Evolutionary conservation across 805 yeast genomes (phyloP).

Genomic region (Lipomyces sp.): DNA sequence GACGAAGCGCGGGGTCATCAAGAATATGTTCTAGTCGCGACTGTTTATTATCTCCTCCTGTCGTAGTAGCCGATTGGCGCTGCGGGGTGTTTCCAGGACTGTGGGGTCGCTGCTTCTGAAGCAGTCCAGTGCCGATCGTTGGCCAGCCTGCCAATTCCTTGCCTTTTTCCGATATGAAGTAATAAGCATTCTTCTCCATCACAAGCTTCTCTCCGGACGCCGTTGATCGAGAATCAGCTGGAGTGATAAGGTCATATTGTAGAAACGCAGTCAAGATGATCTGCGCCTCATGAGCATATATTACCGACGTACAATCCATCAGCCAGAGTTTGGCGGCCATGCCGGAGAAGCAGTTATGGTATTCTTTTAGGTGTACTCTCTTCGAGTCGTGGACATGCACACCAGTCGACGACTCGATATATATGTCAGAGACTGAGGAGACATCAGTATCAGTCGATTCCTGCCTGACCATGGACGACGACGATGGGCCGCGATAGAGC

Average conservation of each 20-base stretch:
- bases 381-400: constrained; percentile 21
- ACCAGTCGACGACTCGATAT: constrained; percentile 23
- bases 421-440: background rate
- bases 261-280: constrained; percentile 68
- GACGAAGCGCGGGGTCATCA: constrained; percentile 75
- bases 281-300: constrained; percentile 87
- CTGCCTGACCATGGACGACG: background rate
- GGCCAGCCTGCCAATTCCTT: constrained; percentile 28
- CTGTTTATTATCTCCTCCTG: constrained; percentile 11
- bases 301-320: constrained; percentile 85
- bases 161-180: constrained; percentile 28
- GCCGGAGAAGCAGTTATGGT: constrained; percentile 60
- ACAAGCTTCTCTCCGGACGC: background rate
- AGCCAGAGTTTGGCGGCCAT: constrained; percentile 85
- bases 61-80: constrained; percentile 10
- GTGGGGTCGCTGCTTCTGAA: background rate
- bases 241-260: constrained; percentile 39
- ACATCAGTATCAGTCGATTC: background rate
- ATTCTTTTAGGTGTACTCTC: constrained; percentile 28
- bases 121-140: background rate
- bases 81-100: constrained; percentile 8
- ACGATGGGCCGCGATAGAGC: background rate
- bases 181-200: constrained; percentile 19
- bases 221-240: constrained; percentile 6
- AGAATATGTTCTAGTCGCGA: constrained; percentile 52